Conservation (phyloP, 805 yeast genomes). For the Debaryomyces castellii region DNA sequence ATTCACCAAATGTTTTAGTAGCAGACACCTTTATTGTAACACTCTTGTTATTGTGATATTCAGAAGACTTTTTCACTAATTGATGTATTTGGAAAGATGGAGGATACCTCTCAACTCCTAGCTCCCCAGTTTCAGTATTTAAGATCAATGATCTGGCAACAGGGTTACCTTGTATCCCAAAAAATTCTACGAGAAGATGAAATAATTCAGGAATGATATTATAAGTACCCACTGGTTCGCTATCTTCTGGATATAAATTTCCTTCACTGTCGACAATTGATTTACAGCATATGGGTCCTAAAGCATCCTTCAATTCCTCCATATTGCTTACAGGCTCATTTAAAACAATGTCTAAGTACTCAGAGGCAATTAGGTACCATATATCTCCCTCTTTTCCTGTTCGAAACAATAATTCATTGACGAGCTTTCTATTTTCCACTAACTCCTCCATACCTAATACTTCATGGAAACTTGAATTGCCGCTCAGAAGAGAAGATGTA, state of each 20-base stretch:
- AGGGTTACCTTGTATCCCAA: constrained; percentile 46
- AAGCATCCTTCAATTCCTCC: constrained; percentile 21
- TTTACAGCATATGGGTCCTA: constrained; percentile 51
- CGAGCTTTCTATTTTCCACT: constrained; percentile 16
- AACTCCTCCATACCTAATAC: constrained; percentile 5
- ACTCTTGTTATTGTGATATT: constrained; percentile 6
- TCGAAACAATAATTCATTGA: constrained; percentile 16
- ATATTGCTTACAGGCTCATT: constrained; percentile 25
- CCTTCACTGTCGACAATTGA: constrained; percentile 47
- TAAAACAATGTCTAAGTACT: constrained; percentile 44
- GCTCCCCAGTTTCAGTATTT: constrained; percentile 23
- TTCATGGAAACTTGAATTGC: not conserved
- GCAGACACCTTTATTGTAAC: constrained; percentile 25
- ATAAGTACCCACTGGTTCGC: constrained; percentile 13
- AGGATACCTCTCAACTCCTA: constrained; percentile 35
- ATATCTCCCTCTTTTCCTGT: constrained; percentile 45
- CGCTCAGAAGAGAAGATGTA: not conserved
- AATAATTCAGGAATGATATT: constrained; percentile 46
- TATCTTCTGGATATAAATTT: constrained; percentile 30
- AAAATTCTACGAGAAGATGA: constrained; percentile 48
- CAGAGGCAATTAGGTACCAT: constrained; percentile 48
- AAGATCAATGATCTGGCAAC: constrained; percentile 29
- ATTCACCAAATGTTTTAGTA: constrained; percentile 33
- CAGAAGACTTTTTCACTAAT: constrained; percentile 18
- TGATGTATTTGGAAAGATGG: constrained; percentile 36